phyloP scores from a whole-genome alignment of 345 rosid species.

The Bruguiera sexangula region DNA sequence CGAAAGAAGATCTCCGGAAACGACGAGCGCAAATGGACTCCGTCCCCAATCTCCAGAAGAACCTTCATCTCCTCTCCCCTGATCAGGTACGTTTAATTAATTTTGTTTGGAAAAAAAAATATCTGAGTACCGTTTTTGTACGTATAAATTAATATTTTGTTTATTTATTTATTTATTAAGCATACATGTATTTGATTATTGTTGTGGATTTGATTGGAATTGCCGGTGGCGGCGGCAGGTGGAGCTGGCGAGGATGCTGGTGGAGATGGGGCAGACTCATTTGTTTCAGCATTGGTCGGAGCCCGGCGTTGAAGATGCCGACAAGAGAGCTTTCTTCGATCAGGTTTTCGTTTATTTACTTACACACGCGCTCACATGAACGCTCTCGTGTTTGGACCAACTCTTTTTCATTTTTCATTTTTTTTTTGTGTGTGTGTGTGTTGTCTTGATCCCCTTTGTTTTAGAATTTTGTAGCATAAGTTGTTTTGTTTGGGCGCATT shows the following conservation, averaged over 20 bases:
- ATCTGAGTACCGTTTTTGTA: too few species aligned
- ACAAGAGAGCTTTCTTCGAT: slow-evolving; percentile 58
- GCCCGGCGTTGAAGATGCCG: slow-evolving; percentile 60
- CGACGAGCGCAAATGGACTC: too few species aligned
- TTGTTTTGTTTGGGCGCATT: too few species aligned
- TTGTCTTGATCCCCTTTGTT: too few species aligned
- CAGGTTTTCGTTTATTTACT: slow-evolving; percentile 43
- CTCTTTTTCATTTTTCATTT: too few species aligned
- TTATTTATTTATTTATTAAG: too few species aligned
- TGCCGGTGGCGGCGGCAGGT: slow-evolving; percentile 36
- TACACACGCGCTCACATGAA: neutral
- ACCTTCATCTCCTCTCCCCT: slow-evolving; percentile 51
- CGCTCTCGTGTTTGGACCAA: neutral
- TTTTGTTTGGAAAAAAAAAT: too few species aligned
- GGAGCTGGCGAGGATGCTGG: slow-evolving; percentile 65
- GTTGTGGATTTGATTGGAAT: neutral
- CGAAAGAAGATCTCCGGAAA: too few species aligned
- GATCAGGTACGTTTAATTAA: slow-evolving; percentile 42
- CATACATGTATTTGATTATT: neutral
- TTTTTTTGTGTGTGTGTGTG: too few species aligned
- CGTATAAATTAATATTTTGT: too few species aligned
- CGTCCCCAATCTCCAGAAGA: slow-evolving; percentile 53
- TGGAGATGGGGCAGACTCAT: slow-evolving; percentile 70
- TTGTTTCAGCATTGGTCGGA: slow-evolving; percentile 73
- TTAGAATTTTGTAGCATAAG: too few species aligned